Base-by-base conservation (phyloP, 345 rosid species). In the Citrus maxima region DNA sequence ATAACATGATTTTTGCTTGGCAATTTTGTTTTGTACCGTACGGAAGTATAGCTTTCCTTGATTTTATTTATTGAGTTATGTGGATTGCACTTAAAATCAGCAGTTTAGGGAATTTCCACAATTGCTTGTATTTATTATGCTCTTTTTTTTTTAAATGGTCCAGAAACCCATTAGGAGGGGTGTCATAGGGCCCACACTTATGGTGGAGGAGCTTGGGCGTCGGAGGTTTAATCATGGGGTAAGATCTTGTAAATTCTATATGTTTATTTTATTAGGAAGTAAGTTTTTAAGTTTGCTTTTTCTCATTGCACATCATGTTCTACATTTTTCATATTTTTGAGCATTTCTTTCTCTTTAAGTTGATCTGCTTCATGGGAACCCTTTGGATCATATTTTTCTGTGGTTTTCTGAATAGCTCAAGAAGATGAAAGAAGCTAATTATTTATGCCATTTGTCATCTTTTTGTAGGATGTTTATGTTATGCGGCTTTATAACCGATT, bases 111-210 rank as follows among this genome's bases (percentile, higher is more conserved):
- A 66, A 21, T 56, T 59, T 67, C 10, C 24, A 12, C 9, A 6
- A 49, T 73, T 64, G 56, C 25, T 49, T 59, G 68, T 34, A 27
- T 81, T 73, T 19, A 19, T 18, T 65, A 2, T 37, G 10, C 28
- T 62, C 21, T 19, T 67, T n/a, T 22, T 12, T 22, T n/a, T 37
- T 58, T 10, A 51, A 8, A 67, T 74, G 76, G 66, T 79, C 56
- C 87, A 95, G 98, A 84, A 68, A 84, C 97, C 98, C 77, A 91
- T 95, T 80, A 87, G 97, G 86, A 91, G 80, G 80, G 98, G 99
- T 78, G 92, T 90, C 6, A 85, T 89, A 72, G 94, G 98, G 71
- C 99, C 90, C 13, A 81, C 93, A 37, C 82, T 93, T 62, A 87
- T 87, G 88, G 88, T 95, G 81, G 97, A 92, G 87, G 98, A 95